These are phyloP conservation scores for Pachysandra terminalis DNA, from an alignment of 164 flowering plant species.

Conservation along the genomic window DNA sequence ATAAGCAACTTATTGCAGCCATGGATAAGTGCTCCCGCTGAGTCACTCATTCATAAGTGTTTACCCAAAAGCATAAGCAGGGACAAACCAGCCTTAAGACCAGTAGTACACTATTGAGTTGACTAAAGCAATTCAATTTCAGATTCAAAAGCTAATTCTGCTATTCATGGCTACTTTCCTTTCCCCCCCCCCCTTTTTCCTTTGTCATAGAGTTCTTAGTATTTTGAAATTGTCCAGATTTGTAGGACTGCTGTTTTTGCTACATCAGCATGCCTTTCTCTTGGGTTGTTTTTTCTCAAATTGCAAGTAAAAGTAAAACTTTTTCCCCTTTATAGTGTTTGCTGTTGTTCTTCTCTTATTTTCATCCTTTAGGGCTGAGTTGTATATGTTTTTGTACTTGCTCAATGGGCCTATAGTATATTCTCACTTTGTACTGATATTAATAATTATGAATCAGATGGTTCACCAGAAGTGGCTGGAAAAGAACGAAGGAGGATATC, in stretches of 20 bases:
- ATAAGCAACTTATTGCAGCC: too few relatives aligned
- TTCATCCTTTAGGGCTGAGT: conserved; percentile 3
- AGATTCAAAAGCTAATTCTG: too few relatives aligned
- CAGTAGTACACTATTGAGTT: too few relatives aligned
- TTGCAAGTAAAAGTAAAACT: neutral
- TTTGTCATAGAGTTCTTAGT: neutral
- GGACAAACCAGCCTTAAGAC: too few relatives aligned
- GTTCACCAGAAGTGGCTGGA: conserved; percentile 95
- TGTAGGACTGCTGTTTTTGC: too few relatives aligned
- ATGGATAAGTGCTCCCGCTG: too few relatives aligned
- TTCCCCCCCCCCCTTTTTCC: too few relatives aligned
- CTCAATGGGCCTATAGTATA: neutral
- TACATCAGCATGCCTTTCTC: neutral
- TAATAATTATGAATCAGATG: conserved; percentile 42
- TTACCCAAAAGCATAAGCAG: too few relatives aligned
- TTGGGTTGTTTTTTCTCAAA: neutral
- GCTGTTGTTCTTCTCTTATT: neutral
- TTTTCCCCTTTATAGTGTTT: neutral
- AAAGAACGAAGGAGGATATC: conserved; percentile 86
- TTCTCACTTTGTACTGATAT: conserved; percentile 7
- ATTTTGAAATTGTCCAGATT: neutral
- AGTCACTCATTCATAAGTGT: too few relatives aligned
- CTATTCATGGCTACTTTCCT: too few relatives aligned
- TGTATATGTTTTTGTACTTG: neutral
- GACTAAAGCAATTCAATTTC: too few relatives aligned